Evolutionary conservation across 495 filamentous ascomycete species (phyloP), one percentile per base, ranked within the genome.

Genomic region (Penicillium cosmopolitanum): DNA sequence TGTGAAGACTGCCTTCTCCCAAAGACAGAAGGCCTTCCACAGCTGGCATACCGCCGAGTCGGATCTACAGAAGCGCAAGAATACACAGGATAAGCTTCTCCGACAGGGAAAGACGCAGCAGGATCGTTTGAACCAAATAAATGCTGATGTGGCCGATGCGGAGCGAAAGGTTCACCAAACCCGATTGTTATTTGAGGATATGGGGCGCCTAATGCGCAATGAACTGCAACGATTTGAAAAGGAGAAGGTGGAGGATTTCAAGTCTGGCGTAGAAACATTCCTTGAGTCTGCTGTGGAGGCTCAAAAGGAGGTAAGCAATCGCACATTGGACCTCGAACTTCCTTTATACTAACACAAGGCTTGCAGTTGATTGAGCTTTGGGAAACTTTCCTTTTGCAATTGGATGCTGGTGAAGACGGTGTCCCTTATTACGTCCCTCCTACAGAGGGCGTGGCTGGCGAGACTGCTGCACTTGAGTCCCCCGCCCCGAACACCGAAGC

Each of bases 171-270:
- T 96, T n/a, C 91, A 98, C 72, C 90, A 95, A 66, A 88, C 92
- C 2, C 81, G 93, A 51, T 70, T 98, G 56, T 73, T 96, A 55
- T 98, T 98, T 71, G 95, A 98, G 60, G 96, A 98, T 70, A 97
- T 98, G 95, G 95, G 95, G 12, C 83, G 92, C 25, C 77, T 96
- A 70, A 94, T 98, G 93, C 84, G 91, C 40, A 78, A 80, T 31
- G 95, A 98, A 73, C 80, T 98, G 58, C 95, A 98, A 61, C 81
- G 93, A 28, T 98, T 98, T 66, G 95, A 98, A 78, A 85, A 85
- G 65, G 95, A 98, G 78, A 98, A 98, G 80, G 95, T 98, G 8
- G 95, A 98, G 71, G 95, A 98, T 72, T 98, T 98, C 76, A 98
- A 98, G 79, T 93, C 89, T 59, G 96, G 92, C 0, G 94, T 98